These are phyloP conservation scores for Polytolypa hystricis DNA, from an alignment of 2,329 filamentous ascomycete species.

Conservation along the genomic window DNA sequence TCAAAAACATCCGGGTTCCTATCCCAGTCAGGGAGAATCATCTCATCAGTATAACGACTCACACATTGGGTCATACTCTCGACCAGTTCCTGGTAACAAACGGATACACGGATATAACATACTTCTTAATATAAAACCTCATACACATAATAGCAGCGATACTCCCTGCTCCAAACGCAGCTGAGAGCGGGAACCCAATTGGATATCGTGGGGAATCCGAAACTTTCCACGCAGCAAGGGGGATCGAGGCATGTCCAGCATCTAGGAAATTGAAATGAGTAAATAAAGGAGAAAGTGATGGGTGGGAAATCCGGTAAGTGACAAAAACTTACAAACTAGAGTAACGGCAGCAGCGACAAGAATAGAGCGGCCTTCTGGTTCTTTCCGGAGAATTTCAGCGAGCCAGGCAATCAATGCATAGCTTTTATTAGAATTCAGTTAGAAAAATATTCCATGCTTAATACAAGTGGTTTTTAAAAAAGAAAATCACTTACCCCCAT, in stretches of 20 bases:
- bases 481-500: not conserved
- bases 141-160: not conserved
- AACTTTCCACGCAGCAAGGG: constrained; percentile 13
- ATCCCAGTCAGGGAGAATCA: not conserved
- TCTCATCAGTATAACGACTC: not conserved
- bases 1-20: not conserved
- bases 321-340: constrained; percentile 8
- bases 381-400: constrained; percentile 11
- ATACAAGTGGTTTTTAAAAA: not conserved
- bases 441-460: not conserved
- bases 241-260: constrained; percentile 14
- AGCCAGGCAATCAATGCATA: constrained; percentile 12
- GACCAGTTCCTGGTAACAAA: not conserved
- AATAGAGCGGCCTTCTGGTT: constrained; percentile 13
- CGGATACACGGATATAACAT: not conserved
- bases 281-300: too few species aligned
- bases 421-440: not conserved
- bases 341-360: constrained; percentile 13
- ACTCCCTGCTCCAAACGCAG: constrained; percentile 9
- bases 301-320: too few species aligned
- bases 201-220: constrained; percentile 13
- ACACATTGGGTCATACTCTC: not conserved
- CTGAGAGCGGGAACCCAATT: constrained; percentile 13
- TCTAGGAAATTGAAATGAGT: constrained; percentile 3
- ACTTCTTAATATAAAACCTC: not conserved